Evolutionary conservation across 805 yeast genomes (phyloP).

Genomic region (Metschnikowia bowlesiae): DNA sequence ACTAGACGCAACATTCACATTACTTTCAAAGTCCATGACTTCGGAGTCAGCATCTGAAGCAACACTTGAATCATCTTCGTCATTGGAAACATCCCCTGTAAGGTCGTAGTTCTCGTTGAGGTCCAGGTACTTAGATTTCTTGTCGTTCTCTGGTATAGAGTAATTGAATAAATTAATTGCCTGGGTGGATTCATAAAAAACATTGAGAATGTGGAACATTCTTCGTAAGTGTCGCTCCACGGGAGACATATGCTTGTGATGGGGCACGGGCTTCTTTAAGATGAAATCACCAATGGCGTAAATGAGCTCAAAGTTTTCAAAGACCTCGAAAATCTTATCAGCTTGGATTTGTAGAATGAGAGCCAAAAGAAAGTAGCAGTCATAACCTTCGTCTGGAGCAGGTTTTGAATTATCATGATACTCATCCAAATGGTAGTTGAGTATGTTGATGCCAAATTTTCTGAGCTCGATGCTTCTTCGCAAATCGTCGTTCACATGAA

Average conservation of each 20-base stretch:
- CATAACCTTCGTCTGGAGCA: slow-evolving; percentile 23
- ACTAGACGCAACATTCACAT: slow-evolving; percentile 12
- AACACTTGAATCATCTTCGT: slow-evolving; percentile 7
- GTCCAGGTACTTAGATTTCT: slow-evolving; percentile 43
- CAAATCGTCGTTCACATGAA: slow-evolving; percentile 21
- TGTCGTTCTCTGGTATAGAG: slow-evolving; percentile 32
- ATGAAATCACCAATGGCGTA: slow-evolving; percentile 39
- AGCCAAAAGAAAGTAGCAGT: slow-evolving; percentile 29
- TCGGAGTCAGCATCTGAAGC: slow-evolving; percentile 13
- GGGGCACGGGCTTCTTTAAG: slow-evolving; percentile 12
- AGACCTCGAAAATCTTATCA: slow-evolving; percentile 36
- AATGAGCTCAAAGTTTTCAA: slow-evolving; percentile 39
- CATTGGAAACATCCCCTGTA: slow-evolving; percentile 6
- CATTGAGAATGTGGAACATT: slow-evolving; percentile 28
- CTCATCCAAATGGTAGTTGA: slow-evolving; percentile 39
- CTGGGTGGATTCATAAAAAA: slow-evolving; percentile 46
- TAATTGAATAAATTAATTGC: slow-evolving; percentile 46
- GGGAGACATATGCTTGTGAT: slow-evolving; percentile 18
- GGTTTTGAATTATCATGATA: slow-evolving; percentile 27
- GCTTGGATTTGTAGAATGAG: slow-evolving; percentile 36
- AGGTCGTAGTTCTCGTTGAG: slow-evolving; percentile 35
- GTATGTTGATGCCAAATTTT: slow-evolving; percentile 31
- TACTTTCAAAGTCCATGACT: slow-evolving; percentile 11
- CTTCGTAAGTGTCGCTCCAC: slow-evolving; percentile 23
- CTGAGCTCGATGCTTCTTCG: slow-evolving; percentile 31